phyloP scores from a whole-genome alignment of 768 basidiomycete genomes.

The Daedaleopsis sinensis region DNA sequence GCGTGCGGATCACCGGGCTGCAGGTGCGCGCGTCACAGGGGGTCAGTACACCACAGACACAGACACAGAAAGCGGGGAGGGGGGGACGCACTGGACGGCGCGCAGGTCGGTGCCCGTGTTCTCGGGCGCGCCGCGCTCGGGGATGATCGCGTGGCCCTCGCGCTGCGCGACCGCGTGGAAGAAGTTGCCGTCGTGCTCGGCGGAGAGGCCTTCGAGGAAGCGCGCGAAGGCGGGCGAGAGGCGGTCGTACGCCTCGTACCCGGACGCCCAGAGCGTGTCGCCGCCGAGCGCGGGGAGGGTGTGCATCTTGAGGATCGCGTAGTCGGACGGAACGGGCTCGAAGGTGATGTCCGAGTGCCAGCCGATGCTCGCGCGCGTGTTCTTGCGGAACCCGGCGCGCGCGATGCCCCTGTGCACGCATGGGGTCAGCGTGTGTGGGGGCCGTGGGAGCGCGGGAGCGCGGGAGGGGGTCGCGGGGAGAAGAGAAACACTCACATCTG shows the following conservation, averaged over 20 bases:
- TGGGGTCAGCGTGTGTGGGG: background rate
- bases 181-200: slow-evolving; percentile 50
- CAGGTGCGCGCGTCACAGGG: no score
- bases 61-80: slow-evolving; percentile 25
- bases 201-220: slow-evolving; percentile 62
- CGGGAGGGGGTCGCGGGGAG: background rate
- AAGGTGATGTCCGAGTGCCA: slow-evolving; percentile 67
- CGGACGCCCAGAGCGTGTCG: slow-evolving; percentile 45
- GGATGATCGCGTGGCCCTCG: slow-evolving; percentile 35
- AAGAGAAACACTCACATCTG: slow-evolving; percentile 33
- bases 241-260: slow-evolving; percentile 66
- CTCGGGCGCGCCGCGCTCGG: slow-evolving; percentile 52
- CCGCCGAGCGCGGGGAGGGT: slow-evolving; percentile 33
- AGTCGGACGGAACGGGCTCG: slow-evolving; percentile 62
- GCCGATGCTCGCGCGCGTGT: slow-evolving; percentile 44
- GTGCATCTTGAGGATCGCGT: slow-evolving; percentile 47
- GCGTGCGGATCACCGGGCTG: slow-evolving; percentile 52
- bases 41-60: no score
- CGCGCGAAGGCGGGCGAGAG: slow-evolving; percentile 55
- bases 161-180: slow-evolving; percentile 39
- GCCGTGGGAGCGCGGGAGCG: background rate
- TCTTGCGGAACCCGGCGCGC: slow-evolving; percentile 35
- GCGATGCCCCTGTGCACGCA: slow-evolving; percentile 39
- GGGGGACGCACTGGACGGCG: slow-evolving; percentile 42
- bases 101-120: slow-evolving; percentile 52